Conservation (phyloP, 495 filamentous ascomycete genomes). For the Xylaria cubensis region DNA sequence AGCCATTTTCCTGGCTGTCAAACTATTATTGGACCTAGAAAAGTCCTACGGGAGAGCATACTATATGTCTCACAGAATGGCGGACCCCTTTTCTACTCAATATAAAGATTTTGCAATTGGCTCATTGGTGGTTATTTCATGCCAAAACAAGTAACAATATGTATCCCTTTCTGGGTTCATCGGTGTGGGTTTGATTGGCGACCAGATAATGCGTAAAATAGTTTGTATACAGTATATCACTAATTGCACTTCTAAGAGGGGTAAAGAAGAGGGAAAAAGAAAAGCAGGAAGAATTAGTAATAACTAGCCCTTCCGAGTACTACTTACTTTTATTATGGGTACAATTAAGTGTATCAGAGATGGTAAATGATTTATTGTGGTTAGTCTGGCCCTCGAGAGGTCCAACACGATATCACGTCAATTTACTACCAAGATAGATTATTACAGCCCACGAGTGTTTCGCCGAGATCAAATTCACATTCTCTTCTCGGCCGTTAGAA, state of each 20-base stretch:
- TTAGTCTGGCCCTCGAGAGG: background rate
- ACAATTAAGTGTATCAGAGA: background rate
- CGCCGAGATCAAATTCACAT: slow-evolving; percentile 15
- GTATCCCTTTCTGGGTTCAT: background rate
- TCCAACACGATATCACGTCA: slow-evolving; percentile 17
- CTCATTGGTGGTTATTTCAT: background rate
- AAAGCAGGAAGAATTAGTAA: background rate
- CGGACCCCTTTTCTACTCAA: background rate
- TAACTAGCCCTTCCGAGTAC: background rate
- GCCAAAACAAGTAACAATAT: background rate
- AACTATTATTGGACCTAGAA: background rate
- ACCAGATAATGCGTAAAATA: background rate
- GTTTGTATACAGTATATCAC: background rate
- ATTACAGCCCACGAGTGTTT: slow-evolving; percentile 15
- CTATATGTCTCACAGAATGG: background rate
- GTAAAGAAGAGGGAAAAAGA: background rate
- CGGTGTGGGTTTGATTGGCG: background rate
- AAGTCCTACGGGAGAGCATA: background rate
- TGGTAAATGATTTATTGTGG: background rate
- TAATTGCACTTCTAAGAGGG: background rate
- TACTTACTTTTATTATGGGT: background rate
- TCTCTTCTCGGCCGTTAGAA: slow-evolving; percentile 32
- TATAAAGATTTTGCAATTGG: background rate
- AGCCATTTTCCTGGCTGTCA: background rate
- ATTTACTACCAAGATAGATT: background rate